These are phyloP conservation scores for Sporopachydermia quercuum DNA, from an alignment of 805 yeast genomes.

Conservation along the genomic window DNA sequence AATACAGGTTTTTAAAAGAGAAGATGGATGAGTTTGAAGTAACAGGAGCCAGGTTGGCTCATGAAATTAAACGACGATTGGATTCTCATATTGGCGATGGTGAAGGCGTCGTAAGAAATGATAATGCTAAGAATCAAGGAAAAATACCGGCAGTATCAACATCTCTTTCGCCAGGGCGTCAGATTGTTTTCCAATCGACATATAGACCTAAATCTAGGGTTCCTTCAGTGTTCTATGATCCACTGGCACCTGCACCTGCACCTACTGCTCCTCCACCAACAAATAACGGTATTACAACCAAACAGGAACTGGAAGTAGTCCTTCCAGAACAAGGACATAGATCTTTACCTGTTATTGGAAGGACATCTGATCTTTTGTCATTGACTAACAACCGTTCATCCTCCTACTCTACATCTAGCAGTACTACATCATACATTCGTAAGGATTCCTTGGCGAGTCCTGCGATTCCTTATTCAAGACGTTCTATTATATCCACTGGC, in stretches of 20 bases:
- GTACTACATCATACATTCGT: too few relatives aligned
- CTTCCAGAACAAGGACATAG: not conserved
- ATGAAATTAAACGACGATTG: too few relatives aligned
- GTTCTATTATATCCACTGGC: not conserved
- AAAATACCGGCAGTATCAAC: not conserved
- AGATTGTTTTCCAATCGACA: not conserved
- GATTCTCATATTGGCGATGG: too few relatives aligned
- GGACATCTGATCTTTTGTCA: not conserved
- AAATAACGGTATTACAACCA: not conserved
- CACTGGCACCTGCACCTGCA: not conserved
- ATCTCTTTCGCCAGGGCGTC: not conserved
- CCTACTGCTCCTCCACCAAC: slow-evolving; percentile 1
- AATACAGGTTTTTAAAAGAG: too few relatives aligned
- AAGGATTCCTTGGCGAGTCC: too few relatives aligned
- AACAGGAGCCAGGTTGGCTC: too few relatives aligned
- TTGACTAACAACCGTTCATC: not conserved
- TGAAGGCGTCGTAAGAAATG: too few relatives aligned
- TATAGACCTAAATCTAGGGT: not conserved
- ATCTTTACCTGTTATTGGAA: not conserved
- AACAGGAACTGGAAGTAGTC: not conserved
- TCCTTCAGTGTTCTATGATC: not conserved
- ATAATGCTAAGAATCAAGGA: too few relatives aligned
- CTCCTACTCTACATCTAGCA: not conserved
- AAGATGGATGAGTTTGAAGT: too few relatives aligned
- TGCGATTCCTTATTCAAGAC: not conserved